Conservation (phyloP, 73 alveolate genomes). For the Symbiodinium pilosum region DNA sequence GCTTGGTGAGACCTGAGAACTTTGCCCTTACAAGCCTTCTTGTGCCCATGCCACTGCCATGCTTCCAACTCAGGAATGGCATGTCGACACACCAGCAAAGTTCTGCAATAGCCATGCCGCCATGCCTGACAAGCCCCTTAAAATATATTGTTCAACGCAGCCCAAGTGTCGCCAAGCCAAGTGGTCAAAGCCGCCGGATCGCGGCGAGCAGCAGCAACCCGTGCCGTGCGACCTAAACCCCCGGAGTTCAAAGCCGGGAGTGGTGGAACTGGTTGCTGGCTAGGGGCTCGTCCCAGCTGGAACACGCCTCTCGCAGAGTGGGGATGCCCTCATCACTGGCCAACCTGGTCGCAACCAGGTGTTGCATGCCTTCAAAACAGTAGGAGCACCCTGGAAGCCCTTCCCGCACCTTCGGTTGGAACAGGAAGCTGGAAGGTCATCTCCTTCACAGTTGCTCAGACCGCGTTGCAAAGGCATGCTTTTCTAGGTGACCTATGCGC, state of each 20-base stretch:
- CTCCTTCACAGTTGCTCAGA: neutral
- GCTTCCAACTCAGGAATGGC: no score
- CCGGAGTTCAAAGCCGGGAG: no score
- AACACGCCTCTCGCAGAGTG: conserved; percentile 20
- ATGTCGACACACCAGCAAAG: neutral
- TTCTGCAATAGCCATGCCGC: no score
- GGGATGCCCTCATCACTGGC: conserved; percentile 33
- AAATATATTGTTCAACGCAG: no score
- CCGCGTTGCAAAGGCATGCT: neutral
- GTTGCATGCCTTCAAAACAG: neutral
- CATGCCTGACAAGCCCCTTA: no score
- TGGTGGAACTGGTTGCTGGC: neutral
- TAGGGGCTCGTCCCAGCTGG: neutral
- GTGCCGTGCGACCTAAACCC: no score
- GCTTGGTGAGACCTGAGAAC: conserved; percentile 35
- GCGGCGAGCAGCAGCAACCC: neutral
- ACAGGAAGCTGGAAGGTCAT: neutral
- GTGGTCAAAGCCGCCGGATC: neutral
- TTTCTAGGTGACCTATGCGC: no score
- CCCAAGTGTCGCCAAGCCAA: conserved; percentile 5
- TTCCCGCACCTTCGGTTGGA: neutral
- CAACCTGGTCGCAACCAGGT: conserved; percentile 18
- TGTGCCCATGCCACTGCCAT: neutral
- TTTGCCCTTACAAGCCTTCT: no score
- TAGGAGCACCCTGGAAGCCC: neutral